A percentile compares a stretch with the other conserved stretches of the same genome.
Evolutionary conservation across 164 flowering plant genomes (phyloP).

Genomic region (Brasenia schreberi): DNA sequence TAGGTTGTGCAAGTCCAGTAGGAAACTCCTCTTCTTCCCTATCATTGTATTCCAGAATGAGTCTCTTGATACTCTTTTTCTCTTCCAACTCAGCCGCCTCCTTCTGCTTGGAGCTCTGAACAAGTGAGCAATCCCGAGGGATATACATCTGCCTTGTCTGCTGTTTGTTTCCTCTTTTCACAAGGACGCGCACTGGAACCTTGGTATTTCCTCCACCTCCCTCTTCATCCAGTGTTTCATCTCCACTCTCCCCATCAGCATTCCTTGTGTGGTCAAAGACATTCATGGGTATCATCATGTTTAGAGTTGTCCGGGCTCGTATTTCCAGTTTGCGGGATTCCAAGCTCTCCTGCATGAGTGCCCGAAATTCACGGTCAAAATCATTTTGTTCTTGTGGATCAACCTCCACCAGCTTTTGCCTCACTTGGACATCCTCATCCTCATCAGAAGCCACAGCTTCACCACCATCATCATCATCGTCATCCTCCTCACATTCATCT

Average conservation of each 20-base stretch:
- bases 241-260: slow-evolving; percentile 81
- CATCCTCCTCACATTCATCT: slow-evolving; percentile 44
- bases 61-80: slow-evolving; percentile 87
- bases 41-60: slow-evolving; percentile 87
- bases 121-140: slow-evolving; percentile 72
- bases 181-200: slow-evolving; percentile 80
- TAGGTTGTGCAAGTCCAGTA: slow-evolving; percentile 32
- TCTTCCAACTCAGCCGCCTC: slow-evolving; percentile 97
- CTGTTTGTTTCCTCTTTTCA: slow-evolving; percentile 89
- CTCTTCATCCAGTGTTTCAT: slow-evolving; percentile 70
- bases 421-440: slow-evolving; percentile 80
- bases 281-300: slow-evolving; percentile 93
- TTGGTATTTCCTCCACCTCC: slow-evolving; percentile 33
- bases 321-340: slow-evolving; percentile 76
- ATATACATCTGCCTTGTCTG: slow-evolving; percentile 82
- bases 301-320: slow-evolving; percentile 64
- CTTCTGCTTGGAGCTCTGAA: slow-evolving; percentile 86
- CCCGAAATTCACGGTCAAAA: slow-evolving; percentile 76
- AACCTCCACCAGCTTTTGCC: slow-evolving; percentile 50
- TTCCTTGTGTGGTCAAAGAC: slow-evolving; percentile 61
- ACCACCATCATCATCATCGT: slow-evolving; percentile 55
- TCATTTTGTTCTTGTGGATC: slow-evolving; percentile 82
- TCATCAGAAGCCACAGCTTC: slow-evolving; percentile 64
- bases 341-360: slow-evolving; percentile 89
- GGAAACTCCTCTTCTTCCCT: slow-evolving; percentile 83